Percentiles rank a stretch among this genome's conserved stretches.
Conservation (phyloP, 768 basidiomycete species). For the Butyriboletus loyo region DNA sequence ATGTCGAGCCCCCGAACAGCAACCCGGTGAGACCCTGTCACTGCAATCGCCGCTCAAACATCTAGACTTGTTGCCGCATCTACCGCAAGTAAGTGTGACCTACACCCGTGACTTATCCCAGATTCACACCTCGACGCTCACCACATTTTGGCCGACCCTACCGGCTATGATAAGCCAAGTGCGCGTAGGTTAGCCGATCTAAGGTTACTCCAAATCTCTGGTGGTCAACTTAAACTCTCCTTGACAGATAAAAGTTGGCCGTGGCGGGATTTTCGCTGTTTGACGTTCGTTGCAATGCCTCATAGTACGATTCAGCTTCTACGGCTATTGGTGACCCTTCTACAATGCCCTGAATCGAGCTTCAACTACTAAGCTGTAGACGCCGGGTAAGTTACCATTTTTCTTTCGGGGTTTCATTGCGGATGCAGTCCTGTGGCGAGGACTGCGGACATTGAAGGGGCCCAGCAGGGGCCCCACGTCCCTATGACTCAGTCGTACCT, state of each 20-base stretch:
- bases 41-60: background rate
- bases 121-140: constrained; percentile 4
- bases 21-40: constrained; percentile 54
- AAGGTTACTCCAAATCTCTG: too few relatives aligned
- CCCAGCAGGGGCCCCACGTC: background rate
- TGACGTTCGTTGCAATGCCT: background rate
- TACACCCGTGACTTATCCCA: constrained; percentile 5
- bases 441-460: background rate
- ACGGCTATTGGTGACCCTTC: background rate
- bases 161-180: too few relatives aligned
- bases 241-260: background rate
- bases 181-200: too few relatives aligned
- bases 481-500: background rate
- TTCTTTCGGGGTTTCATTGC: background rate
- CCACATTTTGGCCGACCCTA: too few relatives aligned
- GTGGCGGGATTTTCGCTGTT: background rate
- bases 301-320: too few relatives aligned
- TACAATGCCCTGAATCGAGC: background rate
- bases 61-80: constrained; percentile 74
- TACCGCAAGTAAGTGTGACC: constrained; percentile 51
- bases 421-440: background rate
- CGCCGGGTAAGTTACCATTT: background rate
- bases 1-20: constrained; percentile 56
- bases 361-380: too few relatives aligned
- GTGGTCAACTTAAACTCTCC: too few relatives aligned